These are phyloP conservation scores for Candida chauliodis DNA, from an alignment of 805 yeast species.

Conservation along the genomic window DNA sequence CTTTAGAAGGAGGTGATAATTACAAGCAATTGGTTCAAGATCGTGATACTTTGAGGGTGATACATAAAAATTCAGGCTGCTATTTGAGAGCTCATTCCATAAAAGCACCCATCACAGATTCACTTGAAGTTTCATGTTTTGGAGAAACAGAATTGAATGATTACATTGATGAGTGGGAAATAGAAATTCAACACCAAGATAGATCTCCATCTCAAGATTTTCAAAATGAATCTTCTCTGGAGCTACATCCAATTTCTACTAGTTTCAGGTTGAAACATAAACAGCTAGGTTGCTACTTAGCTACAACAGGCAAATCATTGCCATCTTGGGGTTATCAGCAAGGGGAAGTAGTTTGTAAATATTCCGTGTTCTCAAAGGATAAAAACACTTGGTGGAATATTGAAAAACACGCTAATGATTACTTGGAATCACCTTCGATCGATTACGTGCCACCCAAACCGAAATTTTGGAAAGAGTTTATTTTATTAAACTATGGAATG, in stretches of 20 bases:
- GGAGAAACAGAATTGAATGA: constrained; percentile 74
- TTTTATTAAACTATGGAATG: constrained; percentile 78
- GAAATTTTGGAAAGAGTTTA: constrained; percentile 67
- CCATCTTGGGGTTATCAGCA: constrained; percentile 88
- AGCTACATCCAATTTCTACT: constrained; percentile 73
- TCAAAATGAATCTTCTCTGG: constrained; percentile 43
- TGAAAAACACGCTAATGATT: constrained; percentile 60
- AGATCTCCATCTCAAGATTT: constrained; percentile 37
- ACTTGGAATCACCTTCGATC: constrained; percentile 31
- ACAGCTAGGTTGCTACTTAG: constrained; percentile 67
- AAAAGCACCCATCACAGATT: constrained; percentile 66
- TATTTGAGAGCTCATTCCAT: constrained; percentile 82
- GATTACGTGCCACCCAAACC: constrained; percentile 39
- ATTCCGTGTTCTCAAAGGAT: constrained; percentile 49
- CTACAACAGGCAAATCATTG: constrained; percentile 64
- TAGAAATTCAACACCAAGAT: constrained; percentile 73
- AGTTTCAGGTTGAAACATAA: constrained; percentile 65
- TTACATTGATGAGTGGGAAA: constrained; percentile 81
- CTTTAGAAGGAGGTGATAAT: constrained; percentile 21
- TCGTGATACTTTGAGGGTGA: constrained; percentile 66
- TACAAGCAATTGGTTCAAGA: constrained; percentile 42
- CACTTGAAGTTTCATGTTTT: constrained; percentile 85
- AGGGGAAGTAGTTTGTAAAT: constrained; percentile 72
- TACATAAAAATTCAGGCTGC: constrained; percentile 67
- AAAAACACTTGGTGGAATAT: constrained; percentile 79